Base-by-base conservation (phyloP, 768 basidiomycete species). In the Thelephora aurantiotincta region DNA sequence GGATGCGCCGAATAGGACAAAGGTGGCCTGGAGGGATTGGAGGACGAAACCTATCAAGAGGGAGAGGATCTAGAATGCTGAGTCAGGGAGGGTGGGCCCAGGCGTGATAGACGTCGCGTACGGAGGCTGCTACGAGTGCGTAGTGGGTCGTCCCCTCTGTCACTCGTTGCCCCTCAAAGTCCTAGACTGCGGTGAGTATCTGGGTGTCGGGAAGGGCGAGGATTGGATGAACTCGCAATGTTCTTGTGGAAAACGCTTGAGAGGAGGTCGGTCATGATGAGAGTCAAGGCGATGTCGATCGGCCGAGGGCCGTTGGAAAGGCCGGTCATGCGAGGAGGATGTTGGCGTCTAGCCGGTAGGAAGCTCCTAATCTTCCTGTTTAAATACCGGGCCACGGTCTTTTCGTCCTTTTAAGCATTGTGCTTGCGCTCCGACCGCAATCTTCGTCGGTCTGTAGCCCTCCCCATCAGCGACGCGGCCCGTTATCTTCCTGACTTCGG, bases 111-210 rank as follows among this genome's bases (percentile, higher is more conserved):
- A 30, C 9, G 4, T 12, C 11, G 46, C 71, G 57, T 46, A 80
- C 79, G 33, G 73, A 71, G 13, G 71, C 56, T 2, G 57, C 63
- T 22, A 72, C 63, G 20, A 80, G 62, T 30, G 68, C 65, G 45
- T 68, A 52, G 13, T 66, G 65, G 9, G 69, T 58, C 34, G 76
- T 64, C 44, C 60, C 54, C 42, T 80, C 78, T 2, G 75, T 76
- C 12, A 64, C 54, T 42, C 68, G 68, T 57, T 81, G 79, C 1
- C 78, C 79, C 46, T 70, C 71, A 61, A 80, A 81, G 57, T 81
- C 79, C 79, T 81, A 34, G 33, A 18, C 3, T 12, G 11, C 33
- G 6, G 47, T 33, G 6, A 46, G 6, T 12, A 20, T 7, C 14
- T 16, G 14, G 33, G 16, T 13, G 41, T 11, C 18, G 33, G 19